Evolutionary conservation across 805 yeast species (phyloP).

Genomic region (Kuraishia cidri): DNA sequence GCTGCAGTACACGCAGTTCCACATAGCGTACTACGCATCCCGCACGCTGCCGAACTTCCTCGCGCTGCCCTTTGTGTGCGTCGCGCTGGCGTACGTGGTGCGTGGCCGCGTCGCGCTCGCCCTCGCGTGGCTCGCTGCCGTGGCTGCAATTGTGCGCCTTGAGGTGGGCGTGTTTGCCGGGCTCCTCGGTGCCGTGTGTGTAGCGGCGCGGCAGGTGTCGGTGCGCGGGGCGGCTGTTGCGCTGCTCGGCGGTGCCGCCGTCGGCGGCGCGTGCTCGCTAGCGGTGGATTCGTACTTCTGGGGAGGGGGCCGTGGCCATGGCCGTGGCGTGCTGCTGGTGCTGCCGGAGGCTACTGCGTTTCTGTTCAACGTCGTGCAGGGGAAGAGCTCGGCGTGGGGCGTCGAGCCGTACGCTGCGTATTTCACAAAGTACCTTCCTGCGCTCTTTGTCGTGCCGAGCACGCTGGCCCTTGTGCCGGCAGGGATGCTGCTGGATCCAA

Average conservation of each 20-base stretch:
- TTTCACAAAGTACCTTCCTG: constrained; percentile 43
- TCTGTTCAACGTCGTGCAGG: constrained; percentile 65
- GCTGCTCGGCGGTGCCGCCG: constrained; percentile 36
- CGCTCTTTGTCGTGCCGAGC: constrained; percentile 35
- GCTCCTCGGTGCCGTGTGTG: constrained; percentile 36
- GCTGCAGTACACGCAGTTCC: constrained; percentile 65
- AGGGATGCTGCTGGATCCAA: constrained; percentile 20
- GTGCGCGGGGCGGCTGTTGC: constrained; percentile 25
- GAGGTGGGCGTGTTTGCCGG: constrained; percentile 56
- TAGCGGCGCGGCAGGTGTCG: constrained; percentile 25
- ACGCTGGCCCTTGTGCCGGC: constrained; percentile 26
- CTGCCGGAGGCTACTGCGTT: constrained; percentile 71
- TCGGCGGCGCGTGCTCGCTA: constrained; percentile 40
- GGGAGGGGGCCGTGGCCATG: too few relatives aligned
- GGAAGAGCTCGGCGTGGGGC: constrained; percentile 79
- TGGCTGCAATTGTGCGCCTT: constrained; percentile 61
- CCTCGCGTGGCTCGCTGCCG: constrained; percentile 46
- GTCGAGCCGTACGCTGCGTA: constrained; percentile 67
- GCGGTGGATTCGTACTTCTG: constrained; percentile 72
- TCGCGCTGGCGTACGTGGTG: constrained; percentile 42
- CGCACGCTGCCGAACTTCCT: constrained; percentile 85
- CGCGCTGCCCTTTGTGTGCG: constrained; percentile 64
- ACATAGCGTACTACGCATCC: constrained; percentile 69
- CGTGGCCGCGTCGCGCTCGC: constrained; percentile 35
- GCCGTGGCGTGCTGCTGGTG: constrained; percentile 23